Percentiles rank a stretch among this genome's conserved stretches.
phyloP scores from a whole-genome alignment of 1,284 basidiomycete genomes.

The Cutaneotrichosporon arboriforme region DNA sequence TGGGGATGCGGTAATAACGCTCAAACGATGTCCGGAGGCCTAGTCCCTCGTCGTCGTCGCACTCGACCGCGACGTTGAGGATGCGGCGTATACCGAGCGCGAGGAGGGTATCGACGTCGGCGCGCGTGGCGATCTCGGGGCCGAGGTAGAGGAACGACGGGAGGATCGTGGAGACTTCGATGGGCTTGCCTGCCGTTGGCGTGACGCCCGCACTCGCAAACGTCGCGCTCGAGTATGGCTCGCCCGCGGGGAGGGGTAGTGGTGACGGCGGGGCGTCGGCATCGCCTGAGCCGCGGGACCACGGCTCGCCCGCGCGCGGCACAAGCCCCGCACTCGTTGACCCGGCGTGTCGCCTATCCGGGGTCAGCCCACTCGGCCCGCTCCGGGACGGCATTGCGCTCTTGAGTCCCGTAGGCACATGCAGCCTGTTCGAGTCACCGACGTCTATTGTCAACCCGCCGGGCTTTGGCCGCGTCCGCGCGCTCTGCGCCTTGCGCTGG shows the following conservation, averaged over 20 bases:
- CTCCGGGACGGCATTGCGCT: slow-evolving; percentile 5
- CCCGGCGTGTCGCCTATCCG: not conserved
- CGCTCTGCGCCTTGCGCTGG: not conserved
- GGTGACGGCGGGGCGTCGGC: not conserved
- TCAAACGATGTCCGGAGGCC: slow-evolving; percentile 64
- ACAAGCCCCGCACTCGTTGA: not conserved
- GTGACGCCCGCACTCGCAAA: not conserved
- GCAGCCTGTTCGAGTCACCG: slow-evolving; percentile 11
- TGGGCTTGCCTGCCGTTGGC: slow-evolving; percentile 44
- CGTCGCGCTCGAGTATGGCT: not conserved
- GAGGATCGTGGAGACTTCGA: slow-evolving; percentile 77
- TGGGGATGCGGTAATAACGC: slow-evolving; percentile 76
- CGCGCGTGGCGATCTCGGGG: slow-evolving; percentile 69
- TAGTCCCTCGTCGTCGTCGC: slow-evolving; percentile 73
- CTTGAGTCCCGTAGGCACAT: not conserved
- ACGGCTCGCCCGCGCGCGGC: slow-evolving; percentile 1
- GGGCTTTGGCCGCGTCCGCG: slow-evolving; percentile 12
- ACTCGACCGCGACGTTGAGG: slow-evolving; percentile 85
- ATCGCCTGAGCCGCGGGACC: not conserved
- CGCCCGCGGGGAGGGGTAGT: not conserved
- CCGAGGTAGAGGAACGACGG: slow-evolving; percentile 87
- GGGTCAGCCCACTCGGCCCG: not conserved
- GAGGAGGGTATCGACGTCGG: slow-evolving; percentile 68
- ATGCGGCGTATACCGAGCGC: slow-evolving; percentile 77
- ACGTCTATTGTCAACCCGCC: slow-evolving; percentile 13